A percentile compares a stretch with the other conserved stretches of the same genome.
phyloP scores from a whole-genome alignment of 2,329 filamentous ascomycete species.

The Pestalotiopsis fici region DNA sequence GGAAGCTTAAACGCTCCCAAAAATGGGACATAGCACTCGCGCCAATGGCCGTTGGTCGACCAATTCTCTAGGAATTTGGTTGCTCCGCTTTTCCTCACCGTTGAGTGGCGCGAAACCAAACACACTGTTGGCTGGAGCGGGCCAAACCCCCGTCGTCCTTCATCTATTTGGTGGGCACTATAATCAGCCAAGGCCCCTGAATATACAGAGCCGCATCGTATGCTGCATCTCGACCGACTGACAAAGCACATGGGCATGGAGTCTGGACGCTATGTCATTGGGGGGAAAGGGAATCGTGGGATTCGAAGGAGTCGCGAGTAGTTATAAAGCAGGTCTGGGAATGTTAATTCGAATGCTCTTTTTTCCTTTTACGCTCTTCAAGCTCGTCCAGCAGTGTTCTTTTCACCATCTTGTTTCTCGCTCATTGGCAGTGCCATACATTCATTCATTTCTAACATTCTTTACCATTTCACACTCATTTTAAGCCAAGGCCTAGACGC shows the following conservation, averaged over 20 bases:
- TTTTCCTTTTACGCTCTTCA: neutral
- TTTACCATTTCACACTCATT: constrained; percentile 2
- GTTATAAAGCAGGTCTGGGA: neutral
- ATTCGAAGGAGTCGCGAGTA: neutral
- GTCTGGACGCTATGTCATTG: neutral
- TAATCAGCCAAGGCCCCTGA: neutral
- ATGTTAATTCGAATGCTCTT: neutral
- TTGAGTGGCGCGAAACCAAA: constrained; percentile 8
- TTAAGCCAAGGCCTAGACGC: neutral
- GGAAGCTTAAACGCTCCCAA: neutral
- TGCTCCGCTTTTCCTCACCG: neutral
- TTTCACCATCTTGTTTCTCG: constrained; percentile 6
- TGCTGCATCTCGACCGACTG: neutral
- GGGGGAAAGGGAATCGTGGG: neutral
- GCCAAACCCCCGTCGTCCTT: neutral
- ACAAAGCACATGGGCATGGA: neutral
- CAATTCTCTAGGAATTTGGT: neutral
- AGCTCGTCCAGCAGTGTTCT: constrained; percentile 3
- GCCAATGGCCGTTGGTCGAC: neutral
- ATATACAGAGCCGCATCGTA: neutral
- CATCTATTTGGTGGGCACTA: constrained; percentile 4
- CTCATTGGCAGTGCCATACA: constrained; percentile 9
- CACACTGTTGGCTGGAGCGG: neutral
- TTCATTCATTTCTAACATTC: constrained; percentile 11
- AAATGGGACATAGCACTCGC: neutral